Percentiles rank a stretch among this genome's conserved stretches.
These are phyloP conservation scores for Diplodia corticola DNA, from an alignment of 2,329 filamentous ascomycete species.

Conservation along the genomic window DNA sequence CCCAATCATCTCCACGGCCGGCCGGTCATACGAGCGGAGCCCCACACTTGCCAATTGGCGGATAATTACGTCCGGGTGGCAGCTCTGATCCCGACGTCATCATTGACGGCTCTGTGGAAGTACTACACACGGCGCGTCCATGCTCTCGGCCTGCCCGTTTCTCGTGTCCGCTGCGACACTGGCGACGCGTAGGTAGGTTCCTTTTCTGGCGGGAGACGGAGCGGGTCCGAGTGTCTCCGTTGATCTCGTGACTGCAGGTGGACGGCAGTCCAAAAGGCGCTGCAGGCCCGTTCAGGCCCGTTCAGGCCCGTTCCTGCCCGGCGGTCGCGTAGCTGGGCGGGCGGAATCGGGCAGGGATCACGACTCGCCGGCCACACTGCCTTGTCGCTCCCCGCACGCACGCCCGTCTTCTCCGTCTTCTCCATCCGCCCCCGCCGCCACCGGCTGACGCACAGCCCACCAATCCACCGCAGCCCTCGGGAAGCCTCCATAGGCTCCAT, in stretches of 20 bases:
- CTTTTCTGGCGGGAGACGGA: no score
- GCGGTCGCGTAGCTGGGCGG: not conserved
- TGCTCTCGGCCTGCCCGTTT: not conserved
- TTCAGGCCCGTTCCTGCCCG: not conserved
- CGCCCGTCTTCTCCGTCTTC: not conserved
- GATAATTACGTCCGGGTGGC: slow-evolving; percentile 9
- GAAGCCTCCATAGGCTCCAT: not conserved
- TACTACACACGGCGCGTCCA: no score
- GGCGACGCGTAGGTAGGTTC: no score
- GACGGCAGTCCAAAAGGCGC: not conserved
- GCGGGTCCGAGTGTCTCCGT: no score
- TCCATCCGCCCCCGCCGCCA: slow-evolving; percentile 6
- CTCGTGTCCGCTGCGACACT: not conserved
- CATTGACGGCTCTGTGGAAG: no score
- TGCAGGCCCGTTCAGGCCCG: not conserved
- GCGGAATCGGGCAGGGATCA: not conserved
- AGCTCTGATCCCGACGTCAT: slow-evolving; percentile 6
- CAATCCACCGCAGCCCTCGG: slow-evolving; percentile 19
- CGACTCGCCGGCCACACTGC: not conserved
- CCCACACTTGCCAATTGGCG: slow-evolving; percentile 16
- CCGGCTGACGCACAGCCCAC: not conserved
- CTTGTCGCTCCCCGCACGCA: slow-evolving; percentile 11
- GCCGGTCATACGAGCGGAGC: slow-evolving; percentile 13
- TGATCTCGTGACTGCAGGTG: slow-evolving; percentile 10
- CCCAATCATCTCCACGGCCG: not conserved